Base-by-base conservation (phyloP, 108 stramenopile species). In the Cylindrotheca fusiformis region DNA sequence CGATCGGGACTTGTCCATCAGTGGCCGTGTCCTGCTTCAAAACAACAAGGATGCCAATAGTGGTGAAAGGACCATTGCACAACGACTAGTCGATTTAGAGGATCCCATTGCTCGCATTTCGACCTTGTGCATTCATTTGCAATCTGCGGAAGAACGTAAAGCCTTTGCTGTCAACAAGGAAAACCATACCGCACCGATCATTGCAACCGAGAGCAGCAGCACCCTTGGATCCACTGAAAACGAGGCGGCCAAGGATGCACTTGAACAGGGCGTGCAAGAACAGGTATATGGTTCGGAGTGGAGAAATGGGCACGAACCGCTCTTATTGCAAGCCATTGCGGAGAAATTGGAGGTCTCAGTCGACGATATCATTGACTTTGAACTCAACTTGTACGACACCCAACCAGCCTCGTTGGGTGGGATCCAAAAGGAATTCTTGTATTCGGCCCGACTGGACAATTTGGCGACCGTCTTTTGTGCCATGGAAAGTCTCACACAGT, bases 401-500 rank as follows among this genome's bases (percentile, higher is more conserved):
- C 97, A 98, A 86, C 85, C 91, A 23, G 91, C 94, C 4, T 62
- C 80, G 31, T 58, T 97, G 32, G 96, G 95, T 52, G 97, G 97
- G 0, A 87, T 95, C 28, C 66, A 75, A 56, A 73, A 81, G 52
- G 97, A 98, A 70, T 96, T 98, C 68, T 67, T 98, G 30, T 79
- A 93, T 65, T 85, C 94, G 60, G 96, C 91, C 14, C 79, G 97
- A 17, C 68, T 98, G 32, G 97, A 98, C 74, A 97, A 98, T 71
- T 77, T 94, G 74, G 94, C 86, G 10, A 92, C 94, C 0, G 87
- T 88, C 41, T 95, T 88, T 75, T 78, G 75, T 49, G 81, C 84
- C 29, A 77, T 84, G 22, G 84, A 89, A 63, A 71, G 83, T 6
- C 60, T 95, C 20, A 23, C 65, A 36, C 67, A 70, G 4, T 78